Evolutionary conservation across 805 yeast genomes (phyloP).

Genomic region (Maudiozyma bulderi): DNA sequence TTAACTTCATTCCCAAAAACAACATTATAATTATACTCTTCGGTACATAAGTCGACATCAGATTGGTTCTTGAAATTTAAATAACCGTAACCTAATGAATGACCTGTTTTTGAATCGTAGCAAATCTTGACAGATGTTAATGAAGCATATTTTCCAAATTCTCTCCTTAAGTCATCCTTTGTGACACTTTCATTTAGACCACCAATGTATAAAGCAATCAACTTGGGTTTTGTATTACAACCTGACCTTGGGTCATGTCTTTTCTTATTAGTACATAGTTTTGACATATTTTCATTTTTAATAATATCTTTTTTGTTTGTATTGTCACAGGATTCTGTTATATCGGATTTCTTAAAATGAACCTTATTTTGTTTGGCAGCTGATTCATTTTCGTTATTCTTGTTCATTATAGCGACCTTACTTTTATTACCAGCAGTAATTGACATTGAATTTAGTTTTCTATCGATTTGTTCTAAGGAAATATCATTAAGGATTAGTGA

Average conservation of each 20-base stretch:
- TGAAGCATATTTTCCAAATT: slow-evolving; percentile 37
- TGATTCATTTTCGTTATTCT: background rate
- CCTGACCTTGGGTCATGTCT: background rate
- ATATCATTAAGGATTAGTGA: background rate
- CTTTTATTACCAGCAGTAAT: background rate
- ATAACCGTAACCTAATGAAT: slow-evolving; percentile 66
- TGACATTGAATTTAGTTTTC: background rate
- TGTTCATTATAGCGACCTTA: background rate
- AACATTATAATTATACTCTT: slow-evolving; percentile 43
- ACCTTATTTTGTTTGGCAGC: background rate
- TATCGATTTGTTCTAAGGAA: background rate
- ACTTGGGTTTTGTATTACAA: slow-evolving; percentile 1
- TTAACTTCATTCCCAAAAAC: slow-evolving; percentile 38
- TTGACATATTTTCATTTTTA: no score
- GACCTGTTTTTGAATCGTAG: slow-evolving; percentile 40
- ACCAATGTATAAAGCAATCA: slow-evolving; percentile 48
- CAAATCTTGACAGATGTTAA: slow-evolving; percentile 54
- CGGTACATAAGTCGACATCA: slow-evolving; percentile 50
- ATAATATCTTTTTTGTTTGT: background rate
- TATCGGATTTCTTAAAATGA: background rate
- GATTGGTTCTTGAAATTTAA: slow-evolving; percentile 44
- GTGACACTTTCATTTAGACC: slow-evolving; percentile 43
- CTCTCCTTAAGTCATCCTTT: slow-evolving; percentile 38
- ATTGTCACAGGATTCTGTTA: background rate
- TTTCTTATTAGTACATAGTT: no score